Evolutionary conservation across 2,329 filamentous ascomycete species (phyloP), one percentile per base, ranked within the genome.

Genomic region (Pseudogymnoascus sp.): DNA sequence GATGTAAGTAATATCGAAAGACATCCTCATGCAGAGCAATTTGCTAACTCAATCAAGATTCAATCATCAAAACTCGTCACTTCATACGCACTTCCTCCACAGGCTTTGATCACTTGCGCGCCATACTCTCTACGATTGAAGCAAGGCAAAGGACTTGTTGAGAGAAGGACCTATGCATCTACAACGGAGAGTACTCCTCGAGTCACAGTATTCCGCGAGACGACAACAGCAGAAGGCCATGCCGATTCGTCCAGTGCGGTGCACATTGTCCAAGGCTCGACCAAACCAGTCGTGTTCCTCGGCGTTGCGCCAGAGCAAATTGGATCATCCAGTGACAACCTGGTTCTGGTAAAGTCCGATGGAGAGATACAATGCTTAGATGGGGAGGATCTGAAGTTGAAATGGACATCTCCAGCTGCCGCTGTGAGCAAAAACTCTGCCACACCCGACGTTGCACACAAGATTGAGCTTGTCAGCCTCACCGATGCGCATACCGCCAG

Each of bases 51-150:
- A 44, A 29, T 31, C 62, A 65, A 88, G 85, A 77, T 87, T 50
- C 78, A 84, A 3, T 81, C 83, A 3, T 82, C 84, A 5, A 78
- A 81, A 64, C 75, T 87, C 64, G 79, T 87, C 67, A 87, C 84
- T 5, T 87, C 85, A 1, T 87, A 87, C 70, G 84, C 85, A 21
- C 81, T 88, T 63, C 82, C 85, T 26, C 85, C 85, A 1, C 83
- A 86, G 71, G 81, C 85, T 60, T 79, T 78, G 59, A 85, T 88
- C 70, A 83, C 83, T 60, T 87, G 84, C 71, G 73, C 84, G 7
- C 81, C 84, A 17, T 80, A 78, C 71, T 87, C 85, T 13, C 71
- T 86, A 41, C 82, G 66, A 75, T 75, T 50, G 71, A 68, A 64
- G 60, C 68, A 31, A 68, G 78, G 57, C 9, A 76, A 76, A 61